Evolutionary conservation across 805 yeast species (phyloP).

Genomic region (Sugiyamaella americana): DNA sequence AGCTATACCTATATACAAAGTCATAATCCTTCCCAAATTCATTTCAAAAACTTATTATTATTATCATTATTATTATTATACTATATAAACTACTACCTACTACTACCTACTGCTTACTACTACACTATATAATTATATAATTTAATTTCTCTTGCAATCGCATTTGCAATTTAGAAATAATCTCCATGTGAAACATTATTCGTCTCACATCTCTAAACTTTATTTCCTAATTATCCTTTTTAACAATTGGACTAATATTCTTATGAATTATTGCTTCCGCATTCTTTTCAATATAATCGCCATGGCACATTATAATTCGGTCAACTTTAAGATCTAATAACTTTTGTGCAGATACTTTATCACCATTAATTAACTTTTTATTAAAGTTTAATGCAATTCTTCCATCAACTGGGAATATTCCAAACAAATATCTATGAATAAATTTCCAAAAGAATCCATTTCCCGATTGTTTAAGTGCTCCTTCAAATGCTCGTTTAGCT

Average conservation of each 20-base stretch:
- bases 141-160: too few species aligned
- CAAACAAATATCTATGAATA: not conserved
- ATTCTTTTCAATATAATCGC: slow-evolving; percentile 42
- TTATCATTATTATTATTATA: too few species aligned
- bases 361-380: not conserved
- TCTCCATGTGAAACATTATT: too few species aligned
- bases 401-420: not conserved
- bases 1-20: too few species aligned
- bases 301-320: slow-evolving; percentile 53
- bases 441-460: not conserved
- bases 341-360: not conserved
- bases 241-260: not conserved
- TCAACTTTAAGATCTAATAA: not conserved
- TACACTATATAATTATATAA: too few species aligned
- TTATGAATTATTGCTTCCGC: not conserved
- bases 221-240: not conserved
- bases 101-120: too few species aligned
- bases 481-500: slow-evolving; percentile 24
- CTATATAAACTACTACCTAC: too few species aligned
- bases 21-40: too few species aligned
- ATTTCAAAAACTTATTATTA: too few species aligned
- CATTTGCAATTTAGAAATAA: too few species aligned
- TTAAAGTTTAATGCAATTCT: not conserved
- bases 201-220: too few species aligned
- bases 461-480: not conserved